Percentiles rank a stretch among this genome's conserved stretches.
Evolutionary conservation across 768 basidiomycete genomes (phyloP).

Genomic region (Lactarius vividus): DNA sequence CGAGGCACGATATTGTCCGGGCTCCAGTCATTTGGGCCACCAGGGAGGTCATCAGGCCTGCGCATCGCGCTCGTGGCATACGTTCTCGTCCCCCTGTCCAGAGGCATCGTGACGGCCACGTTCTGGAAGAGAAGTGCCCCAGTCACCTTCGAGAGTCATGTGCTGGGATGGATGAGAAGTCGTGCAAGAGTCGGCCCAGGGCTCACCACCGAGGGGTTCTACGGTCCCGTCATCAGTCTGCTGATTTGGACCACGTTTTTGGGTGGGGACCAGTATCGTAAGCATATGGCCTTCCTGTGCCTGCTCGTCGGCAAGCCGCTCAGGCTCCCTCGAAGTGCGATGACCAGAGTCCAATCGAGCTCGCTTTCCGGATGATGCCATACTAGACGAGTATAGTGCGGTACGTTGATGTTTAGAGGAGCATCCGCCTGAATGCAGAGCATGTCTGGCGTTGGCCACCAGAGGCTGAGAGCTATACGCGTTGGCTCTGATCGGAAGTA

Average conservation of each 20-base stretch:
- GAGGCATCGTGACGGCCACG: not conserved
- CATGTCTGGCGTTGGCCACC: not conserved
- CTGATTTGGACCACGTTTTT: not conserved
- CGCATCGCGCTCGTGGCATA: not conserved
- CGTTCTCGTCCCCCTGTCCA: not conserved
- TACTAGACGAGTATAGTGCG: not conserved
- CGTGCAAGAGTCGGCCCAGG: not conserved
- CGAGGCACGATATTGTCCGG: not conserved
- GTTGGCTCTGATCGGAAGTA: not conserved
- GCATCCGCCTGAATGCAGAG: not conserved
- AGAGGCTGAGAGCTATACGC: not conserved
- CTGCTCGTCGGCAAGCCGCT: not conserved
- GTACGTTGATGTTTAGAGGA: not conserved
- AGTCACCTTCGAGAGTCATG: not conserved
- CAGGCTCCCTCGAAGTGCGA: not conserved
- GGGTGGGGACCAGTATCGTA: too few species aligned
- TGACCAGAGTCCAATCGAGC: not conserved
- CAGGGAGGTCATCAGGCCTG: not conserved
- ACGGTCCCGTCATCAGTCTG: not conserved
- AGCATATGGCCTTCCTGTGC: too few species aligned
- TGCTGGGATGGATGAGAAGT: not conserved
- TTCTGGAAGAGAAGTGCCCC: not conserved
- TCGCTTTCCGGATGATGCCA: not conserved
- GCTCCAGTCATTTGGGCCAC: not conserved
- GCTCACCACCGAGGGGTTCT: not conserved